These are phyloP conservation scores for Phycomyces blakesleeanus DNA, from an alignment of 192 early-diverging fungal genomes.

Conservation along the genomic window DNA sequence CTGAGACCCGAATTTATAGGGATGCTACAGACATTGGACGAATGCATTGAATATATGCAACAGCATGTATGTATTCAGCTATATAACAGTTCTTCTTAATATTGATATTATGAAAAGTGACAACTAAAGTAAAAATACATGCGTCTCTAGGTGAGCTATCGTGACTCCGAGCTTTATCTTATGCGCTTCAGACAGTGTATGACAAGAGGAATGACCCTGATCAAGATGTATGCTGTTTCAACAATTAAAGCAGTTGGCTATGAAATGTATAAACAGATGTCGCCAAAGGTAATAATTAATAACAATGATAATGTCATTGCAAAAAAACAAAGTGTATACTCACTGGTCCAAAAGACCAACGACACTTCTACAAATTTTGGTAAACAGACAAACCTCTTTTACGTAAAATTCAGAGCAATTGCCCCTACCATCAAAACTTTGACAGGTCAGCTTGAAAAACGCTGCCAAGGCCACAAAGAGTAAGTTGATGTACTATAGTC, in stretches of 20 bases:
- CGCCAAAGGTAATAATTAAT: conserved; percentile 16
- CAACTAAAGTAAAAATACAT: background rate
- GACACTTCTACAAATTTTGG: conserved; percentile 23
- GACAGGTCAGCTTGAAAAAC: conserved; percentile 72
- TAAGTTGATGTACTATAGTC: too few species aligned
- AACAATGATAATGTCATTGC: background rate
- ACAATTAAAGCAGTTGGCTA: conserved; percentile 58
- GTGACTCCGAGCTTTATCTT: conserved; percentile 88
- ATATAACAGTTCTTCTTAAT: background rate
- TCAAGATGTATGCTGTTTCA: conserved; percentile 85
- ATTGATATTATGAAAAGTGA: too few species aligned
- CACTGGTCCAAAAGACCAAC: conserved; percentile 25
- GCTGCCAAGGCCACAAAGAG: conserved; percentile 64
- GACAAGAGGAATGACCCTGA: conserved; percentile 88
- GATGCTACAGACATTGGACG: conserved; percentile 72
- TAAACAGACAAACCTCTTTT: conserved; percentile 49
- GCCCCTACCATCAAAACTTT: conserved; percentile 61
- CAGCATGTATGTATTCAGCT: conserved; percentile 53
- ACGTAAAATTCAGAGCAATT: conserved; percentile 76
- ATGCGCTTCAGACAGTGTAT: conserved; percentile 94
- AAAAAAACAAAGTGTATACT: conserved; percentile 8
- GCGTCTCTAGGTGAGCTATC: conserved; percentile 55
- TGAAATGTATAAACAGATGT: conserved; percentile 62
- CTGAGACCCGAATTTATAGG: conserved; percentile 75
- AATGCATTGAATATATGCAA: conserved; percentile 74